phyloP scores from a whole-genome alignment of 345 rosid species.

The Acer campestre region DNA sequence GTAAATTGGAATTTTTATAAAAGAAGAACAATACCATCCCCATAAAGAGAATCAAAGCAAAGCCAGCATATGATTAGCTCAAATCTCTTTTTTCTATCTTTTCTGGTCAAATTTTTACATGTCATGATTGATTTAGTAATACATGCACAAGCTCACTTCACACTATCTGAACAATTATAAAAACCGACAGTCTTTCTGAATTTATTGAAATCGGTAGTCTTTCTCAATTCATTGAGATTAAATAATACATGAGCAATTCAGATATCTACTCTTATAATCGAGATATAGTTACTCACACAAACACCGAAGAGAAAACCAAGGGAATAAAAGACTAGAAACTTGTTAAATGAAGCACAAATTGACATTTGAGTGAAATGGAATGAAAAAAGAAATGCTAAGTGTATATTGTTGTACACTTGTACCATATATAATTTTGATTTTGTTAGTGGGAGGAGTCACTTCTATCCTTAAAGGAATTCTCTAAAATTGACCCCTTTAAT shows the following conservation, averaged over 20 bases:
- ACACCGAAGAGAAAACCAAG: too few species aligned
- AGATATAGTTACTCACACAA: too few species aligned
- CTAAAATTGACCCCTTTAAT: neutral
- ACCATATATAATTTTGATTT: neutral
- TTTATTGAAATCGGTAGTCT: too few species aligned
- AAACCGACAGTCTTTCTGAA: too few species aligned
- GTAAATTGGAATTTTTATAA: neutral
- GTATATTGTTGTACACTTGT: neutral
- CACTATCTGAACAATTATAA: too few species aligned
- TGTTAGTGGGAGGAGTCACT: conserved; percentile 3
- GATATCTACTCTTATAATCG: too few species aligned
- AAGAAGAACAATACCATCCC: neutral
- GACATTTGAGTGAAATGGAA: neutral
- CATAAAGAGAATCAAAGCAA: neutral
- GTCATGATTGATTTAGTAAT: too few species aligned
- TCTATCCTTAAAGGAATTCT: neutral
- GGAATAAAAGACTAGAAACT: too few species aligned
- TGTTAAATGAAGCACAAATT: too few species aligned
- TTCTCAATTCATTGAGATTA: too few species aligned
- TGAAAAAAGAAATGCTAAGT: neutral
- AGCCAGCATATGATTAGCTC: neutral
- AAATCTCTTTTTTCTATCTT: neutral
- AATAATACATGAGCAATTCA: too few species aligned
- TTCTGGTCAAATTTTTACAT: neutral
- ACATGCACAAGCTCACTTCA: too few species aligned